A percentile compares a stretch with the other conserved stretches of the same genome.
Conservation (phyloP, 148 eudicot genomes). For the Mesembryanthemum crystallinum region DNA sequence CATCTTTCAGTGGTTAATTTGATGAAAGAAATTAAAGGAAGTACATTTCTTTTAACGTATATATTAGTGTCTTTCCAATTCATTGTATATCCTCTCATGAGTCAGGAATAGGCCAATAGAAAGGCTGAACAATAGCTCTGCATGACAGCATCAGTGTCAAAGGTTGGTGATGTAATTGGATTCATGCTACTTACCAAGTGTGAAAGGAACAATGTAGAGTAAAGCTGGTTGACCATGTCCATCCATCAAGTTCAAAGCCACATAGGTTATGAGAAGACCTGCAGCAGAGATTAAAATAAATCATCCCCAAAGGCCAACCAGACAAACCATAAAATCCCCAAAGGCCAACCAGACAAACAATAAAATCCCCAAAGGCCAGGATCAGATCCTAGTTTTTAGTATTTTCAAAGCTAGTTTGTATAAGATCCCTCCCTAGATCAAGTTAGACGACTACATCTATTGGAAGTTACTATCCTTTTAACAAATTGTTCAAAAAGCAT, state of each 20-base stretch:
- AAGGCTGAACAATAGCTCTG: too few species aligned
- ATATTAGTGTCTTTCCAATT: too few species aligned
- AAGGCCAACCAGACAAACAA: neutral
- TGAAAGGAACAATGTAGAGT: constrained; percentile 98
- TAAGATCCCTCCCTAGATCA: neutral
- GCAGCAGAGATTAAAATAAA: constrained; percentile 15
- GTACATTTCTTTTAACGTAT: too few species aligned
- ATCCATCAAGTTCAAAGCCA: constrained; percentile 98
- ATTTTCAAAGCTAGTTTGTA: neutral
- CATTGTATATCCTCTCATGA: neutral
- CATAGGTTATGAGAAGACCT: constrained; percentile 89
- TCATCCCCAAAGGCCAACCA: neutral
- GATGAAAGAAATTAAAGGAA: too few species aligned
- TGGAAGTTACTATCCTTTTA: neutral
- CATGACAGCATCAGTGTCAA: too few species aligned
- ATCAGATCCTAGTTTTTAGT: too few species aligned
- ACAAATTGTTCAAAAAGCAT: neutral
- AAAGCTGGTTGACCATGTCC: constrained; percentile 99
- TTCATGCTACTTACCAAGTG: constrained; percentile 52
- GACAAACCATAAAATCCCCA: neutral
- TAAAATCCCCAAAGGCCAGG: neutral
- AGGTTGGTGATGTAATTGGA: neutral
- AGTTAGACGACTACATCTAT: too few species aligned
- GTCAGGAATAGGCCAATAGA: too few species aligned
- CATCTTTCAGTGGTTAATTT: too few species aligned